Percentiles rank a stretch among this genome's conserved stretches.
Conservation (phyloP, 495 filamentous ascomycete genomes). For the Pseudotulostoma volvatum region DNA sequence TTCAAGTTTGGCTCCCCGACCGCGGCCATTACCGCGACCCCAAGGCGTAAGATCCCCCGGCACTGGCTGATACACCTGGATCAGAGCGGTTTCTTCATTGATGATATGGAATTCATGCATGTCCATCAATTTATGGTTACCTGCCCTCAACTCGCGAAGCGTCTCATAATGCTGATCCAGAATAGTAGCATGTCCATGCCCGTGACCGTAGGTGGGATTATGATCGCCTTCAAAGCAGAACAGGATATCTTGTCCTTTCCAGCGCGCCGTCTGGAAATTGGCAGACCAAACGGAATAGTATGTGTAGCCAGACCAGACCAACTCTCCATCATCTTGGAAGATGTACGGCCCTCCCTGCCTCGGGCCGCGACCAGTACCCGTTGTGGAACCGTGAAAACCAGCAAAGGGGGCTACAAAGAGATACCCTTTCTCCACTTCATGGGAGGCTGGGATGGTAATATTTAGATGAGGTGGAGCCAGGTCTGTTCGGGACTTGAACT, state of each 20-base stretch:
- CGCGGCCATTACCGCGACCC: no score
- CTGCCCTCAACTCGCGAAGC: constrained; percentile 34
- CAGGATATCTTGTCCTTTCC: constrained; percentile 35
- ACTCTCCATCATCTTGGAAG: constrained; percentile 35
- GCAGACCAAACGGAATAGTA: constrained; percentile 38
- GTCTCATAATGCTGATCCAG: constrained; percentile 38
- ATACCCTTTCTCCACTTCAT: constrained; percentile 33
- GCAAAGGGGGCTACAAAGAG: constrained; percentile 40
- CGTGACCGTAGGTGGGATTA: constrained; percentile 37
- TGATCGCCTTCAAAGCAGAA: constrained; percentile 39
- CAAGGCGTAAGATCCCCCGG: constrained; percentile 19
- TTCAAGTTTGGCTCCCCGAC: no score
- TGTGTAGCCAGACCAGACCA: constrained; percentile 39
- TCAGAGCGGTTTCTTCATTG: constrained; percentile 23
- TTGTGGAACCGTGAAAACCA: constrained; percentile 26
- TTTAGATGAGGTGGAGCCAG: constrained; percentile 39
- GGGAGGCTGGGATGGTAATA: constrained; percentile 35
- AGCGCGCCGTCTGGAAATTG: constrained; percentile 28
- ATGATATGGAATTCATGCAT: constrained; percentile 39
- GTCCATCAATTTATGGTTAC: constrained; percentile 35
- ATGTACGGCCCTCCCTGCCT: constrained; percentile 40
- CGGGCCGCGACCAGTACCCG: constrained; percentile 35
- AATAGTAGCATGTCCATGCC: constrained; percentile 34
- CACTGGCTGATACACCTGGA: constrained; percentile 25
- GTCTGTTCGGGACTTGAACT: constrained; percentile 38